Base-by-base conservation (phyloP, 2,329 filamentous ascomycete genomes). In the Akanthomyces dipterigenus region DNA sequence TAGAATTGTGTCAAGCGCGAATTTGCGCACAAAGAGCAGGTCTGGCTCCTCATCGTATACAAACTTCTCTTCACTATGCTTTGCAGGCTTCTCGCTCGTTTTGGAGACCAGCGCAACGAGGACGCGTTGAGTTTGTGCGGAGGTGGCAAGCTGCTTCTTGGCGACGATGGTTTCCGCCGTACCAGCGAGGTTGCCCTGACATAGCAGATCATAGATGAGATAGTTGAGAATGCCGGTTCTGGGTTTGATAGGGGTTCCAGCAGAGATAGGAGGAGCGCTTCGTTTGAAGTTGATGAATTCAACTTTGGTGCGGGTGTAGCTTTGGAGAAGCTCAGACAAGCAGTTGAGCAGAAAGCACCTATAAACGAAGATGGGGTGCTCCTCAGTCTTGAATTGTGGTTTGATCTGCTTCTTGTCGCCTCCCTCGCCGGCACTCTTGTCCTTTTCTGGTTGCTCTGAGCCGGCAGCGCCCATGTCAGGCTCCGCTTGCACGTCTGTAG, bases 251-350 rank as follows among this genome's bases (percentile, higher is more conserved):
- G 95, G 95, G 1, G 95, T 98, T 59, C 86, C 87, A 12, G 88
- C 88, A 67, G 91, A 88, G 49, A 91, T 83, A 51, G 93, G 91
- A 59, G 92, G 90, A 7, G 91, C 88, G 70, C 93, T 96, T 63
- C 93, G 88, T 66, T 96, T 98, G 77, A 97, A 99, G 73, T 97
- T 98, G 78, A 99, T 97, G 72, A 99, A 98, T 72, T 99, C 96
- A 48, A 99, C 86, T 80, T 99, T 99, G 9, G 92, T 91, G 59
- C 92, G 87, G 67, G 92, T 96, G 77, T 98, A 99, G 69, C 89
- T 96, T 62, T 90, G 87, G 16, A 99, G 80, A 16, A 99, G 83
- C 74, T 99, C 95, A 0, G 91, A 88, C 43, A 99, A 79, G 69
- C 93, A 96, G 71, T 95, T 92, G 36, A 99, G 82, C 56, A 99